Base-by-base conservation (phyloP, 768 basidiomycete genomes). In the Dioszegia crocea region DNA sequence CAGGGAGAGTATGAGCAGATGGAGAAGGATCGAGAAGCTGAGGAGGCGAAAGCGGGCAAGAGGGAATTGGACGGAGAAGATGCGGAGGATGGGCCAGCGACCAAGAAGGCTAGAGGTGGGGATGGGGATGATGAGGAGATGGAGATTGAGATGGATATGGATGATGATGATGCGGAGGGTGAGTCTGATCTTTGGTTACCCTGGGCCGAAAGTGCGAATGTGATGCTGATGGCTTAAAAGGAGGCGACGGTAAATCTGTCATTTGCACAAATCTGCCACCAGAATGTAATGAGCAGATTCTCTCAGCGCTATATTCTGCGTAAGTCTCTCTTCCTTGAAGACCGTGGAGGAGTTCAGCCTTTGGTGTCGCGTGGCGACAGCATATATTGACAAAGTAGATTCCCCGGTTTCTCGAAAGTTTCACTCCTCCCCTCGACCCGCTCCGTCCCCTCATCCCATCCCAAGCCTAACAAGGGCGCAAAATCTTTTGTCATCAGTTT, bases 291-390 rank as follows among this genome's bases (percentile, higher is more conserved):
- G 86, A 89, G 65, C 86, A 88, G 60, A 87, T 92, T 29, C 82
- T 97, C 26, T 84, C 85, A 3, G 88, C 91, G 17, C 79, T 96
- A 17, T 94, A 94, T 80, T 88, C 91, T 77, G 89, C 92, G 91
- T 93, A 70, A 57, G 91, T 84, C 2, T 46, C n/a, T 49, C 19
- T 51, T 36, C 52, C 27, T 61, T 30, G n/a, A 19, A 17, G 27
- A 33, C 17, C 10, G 11, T 51, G n/a, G n/a, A n/a, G n/a, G n/a
- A n/a, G n/a, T n/a, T n/a, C n/a, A n/a, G n/a, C n/a, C n/a, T n/a
- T n/a, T n/a, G n/a, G n/a, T n/a, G n/a, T n/a, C n/a, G n/a, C n/a
- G n/a, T n/a, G n/a, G n/a, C 40, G 4, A 40, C 10, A 1, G 2
- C 40, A 55, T 19, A 47, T 29, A 33, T 27, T 21, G 40, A 40